These are phyloP conservation scores for Pharnaceum exiguum DNA, from an alignment of 148 eudicot genomes.

Conservation along the genomic window DNA sequence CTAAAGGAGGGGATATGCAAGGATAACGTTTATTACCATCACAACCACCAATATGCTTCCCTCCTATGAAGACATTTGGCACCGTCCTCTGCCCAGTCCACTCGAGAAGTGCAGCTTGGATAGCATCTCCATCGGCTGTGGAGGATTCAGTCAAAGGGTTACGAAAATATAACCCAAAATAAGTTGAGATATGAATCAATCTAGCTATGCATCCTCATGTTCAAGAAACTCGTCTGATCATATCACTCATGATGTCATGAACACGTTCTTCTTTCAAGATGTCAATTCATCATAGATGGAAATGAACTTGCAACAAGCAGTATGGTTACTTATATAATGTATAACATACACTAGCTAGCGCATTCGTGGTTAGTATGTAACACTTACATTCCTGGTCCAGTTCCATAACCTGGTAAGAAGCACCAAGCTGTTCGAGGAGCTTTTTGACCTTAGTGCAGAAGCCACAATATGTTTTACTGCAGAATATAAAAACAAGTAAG, in stretches of 20 bases:
- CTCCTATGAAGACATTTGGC: slow-evolving; percentile 80
- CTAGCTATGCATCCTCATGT: too few species aligned
- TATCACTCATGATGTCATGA: too few species aligned
- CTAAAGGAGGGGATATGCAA: background rate
- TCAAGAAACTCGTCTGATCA: too few species aligned
- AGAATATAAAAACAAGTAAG: slow-evolving; percentile 1
- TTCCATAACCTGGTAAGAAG: slow-evolving; percentile 54
- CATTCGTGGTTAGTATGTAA: background rate
- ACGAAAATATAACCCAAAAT: background rate
- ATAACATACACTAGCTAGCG: too few species aligned
- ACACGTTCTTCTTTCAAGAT: too few species aligned
- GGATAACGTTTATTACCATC: slow-evolving; percentile 30
- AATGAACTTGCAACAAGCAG: background rate
- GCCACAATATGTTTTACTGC: slow-evolving; percentile 78
- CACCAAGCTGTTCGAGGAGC: slow-evolving; percentile 56
- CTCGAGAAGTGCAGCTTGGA: slow-evolving; percentile 60
- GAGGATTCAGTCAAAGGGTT: background rate
- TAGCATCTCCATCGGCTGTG: slow-evolving; percentile 63
- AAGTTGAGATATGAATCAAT: too few species aligned
- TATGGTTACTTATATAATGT: background rate
- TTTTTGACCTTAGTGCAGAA: slow-evolving; percentile 58
- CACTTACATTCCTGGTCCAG: slow-evolving; percentile 67
- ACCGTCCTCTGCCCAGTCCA: slow-evolving; percentile 86
- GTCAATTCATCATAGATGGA: background rate
- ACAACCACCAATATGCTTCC: slow-evolving; percentile 69